Base-by-base conservation (phyloP, 2,329 filamentous ascomycete species). In the Chlorencoelia australis region DNA sequence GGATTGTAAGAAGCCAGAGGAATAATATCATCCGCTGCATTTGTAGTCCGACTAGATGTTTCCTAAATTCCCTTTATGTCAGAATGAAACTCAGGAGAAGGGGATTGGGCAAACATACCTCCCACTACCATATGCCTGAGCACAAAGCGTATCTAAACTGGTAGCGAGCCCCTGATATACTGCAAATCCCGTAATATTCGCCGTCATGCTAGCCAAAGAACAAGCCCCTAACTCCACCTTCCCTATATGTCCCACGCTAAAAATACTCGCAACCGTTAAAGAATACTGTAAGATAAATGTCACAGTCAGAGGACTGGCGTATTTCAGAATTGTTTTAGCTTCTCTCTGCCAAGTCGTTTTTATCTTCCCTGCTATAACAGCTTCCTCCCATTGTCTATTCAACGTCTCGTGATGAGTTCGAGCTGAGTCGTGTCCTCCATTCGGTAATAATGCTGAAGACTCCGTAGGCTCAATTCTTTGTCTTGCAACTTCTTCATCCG, bases 311-410 rank as follows among this genome's bases (percentile, higher is more conserved):
- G 82, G 82, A 19, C 69, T 65, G 2, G 82, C 79, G 55, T 88
- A 88, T 44, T 71, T 68, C 19, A 71, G 64, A 26, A 96, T 69
- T 1, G 87, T 87, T 63, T 88, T 87, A 27, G 82, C 69, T 65
- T 96, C 89, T 44, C 88, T 76, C 59, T 82, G 79, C 87, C 88
- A 96, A 4, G 86, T 93, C 4, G 88, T 95, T 35, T 80, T 79
- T 46, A 96, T 88, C 53, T 77, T 73, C 8, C 87, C 86, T 0
- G 81, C 73, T 1, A 75, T 71, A 8, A 95, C 82, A 0, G 88
- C 89, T 43, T 87, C 82, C 44, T 89, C 80, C 86, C 86, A 94
- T 54, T 84, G 80, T 50, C 76, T 70, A 48, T 81, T 74, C 33
- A 88, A 66, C 34, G 71, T 66, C 30, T 75, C 73, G 4, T 68